These are phyloP conservation scores for Boechera retrofracta DNA, from an alignment of 345 rosid genomes.

Conservation along the genomic window DNA sequence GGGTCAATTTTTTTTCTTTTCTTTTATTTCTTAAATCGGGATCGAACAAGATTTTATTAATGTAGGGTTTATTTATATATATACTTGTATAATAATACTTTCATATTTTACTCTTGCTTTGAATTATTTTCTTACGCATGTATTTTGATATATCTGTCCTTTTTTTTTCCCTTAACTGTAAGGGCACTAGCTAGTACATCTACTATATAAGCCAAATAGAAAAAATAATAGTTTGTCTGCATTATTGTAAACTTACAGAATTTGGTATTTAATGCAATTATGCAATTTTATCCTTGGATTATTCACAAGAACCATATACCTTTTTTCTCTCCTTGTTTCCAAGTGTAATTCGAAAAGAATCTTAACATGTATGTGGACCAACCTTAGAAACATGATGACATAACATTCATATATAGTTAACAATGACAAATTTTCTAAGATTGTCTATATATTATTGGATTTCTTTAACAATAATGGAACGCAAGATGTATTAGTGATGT, in stretches of 20 bases:
- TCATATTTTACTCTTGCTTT: constrained; percentile 27
- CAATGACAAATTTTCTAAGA: constrained; percentile 27
- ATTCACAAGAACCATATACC: constrained; percentile 47
- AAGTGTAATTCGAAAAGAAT: constrained; percentile 47
- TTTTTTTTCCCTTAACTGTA: constrained; percentile 17
- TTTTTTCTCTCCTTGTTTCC: constrained; percentile 37
- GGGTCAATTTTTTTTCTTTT: constrained; percentile 38
- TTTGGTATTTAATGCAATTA: constrained; percentile 40
- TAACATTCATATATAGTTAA: constrained; percentile 41
- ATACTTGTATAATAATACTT: not conserved
- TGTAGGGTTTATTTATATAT: not conserved
- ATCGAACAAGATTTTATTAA: constrained; percentile 6
- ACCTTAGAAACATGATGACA: constrained; percentile 44
- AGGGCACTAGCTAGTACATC: constrained; percentile 38
- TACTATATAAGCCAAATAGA: constrained; percentile 46
- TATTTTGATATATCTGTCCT: constrained; percentile 24
- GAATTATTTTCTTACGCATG: constrained; percentile 18
- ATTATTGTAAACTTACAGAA: constrained; percentile 42
- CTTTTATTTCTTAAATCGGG: not conserved
- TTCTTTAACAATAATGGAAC: constrained; percentile 40
- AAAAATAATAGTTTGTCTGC: constrained; percentile 40
- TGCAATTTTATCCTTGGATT: constrained; percentile 46
- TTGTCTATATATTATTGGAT: constrained; percentile 42
- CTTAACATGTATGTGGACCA: constrained; percentile 48
- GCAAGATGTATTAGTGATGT: constrained; percentile 36